Evolutionary conservation across 2,329 filamentous ascomycete species (phyloP).

Genomic region (Colletotrichum noveboracense): DNA sequence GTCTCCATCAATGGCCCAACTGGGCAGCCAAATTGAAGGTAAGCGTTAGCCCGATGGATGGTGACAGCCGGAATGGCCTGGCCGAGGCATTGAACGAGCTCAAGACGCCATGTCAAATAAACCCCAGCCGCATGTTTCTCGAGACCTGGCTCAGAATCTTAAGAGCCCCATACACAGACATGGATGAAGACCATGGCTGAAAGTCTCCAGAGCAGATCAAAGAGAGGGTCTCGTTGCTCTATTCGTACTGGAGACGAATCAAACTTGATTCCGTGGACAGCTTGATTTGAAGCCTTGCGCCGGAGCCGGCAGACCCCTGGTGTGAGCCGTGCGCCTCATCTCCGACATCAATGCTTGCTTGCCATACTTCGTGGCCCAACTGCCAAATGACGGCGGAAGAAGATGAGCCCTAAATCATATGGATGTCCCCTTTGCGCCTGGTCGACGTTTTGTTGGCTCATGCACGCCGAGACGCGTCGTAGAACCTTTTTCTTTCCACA

Average conservation of each 20-base stretch:
- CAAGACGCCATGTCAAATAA: not conserved
- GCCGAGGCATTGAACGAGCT: not conserved
- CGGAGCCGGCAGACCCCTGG: slow-evolving; percentile 22
- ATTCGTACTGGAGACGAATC: not conserved
- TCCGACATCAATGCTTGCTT: slow-evolving; percentile 39
- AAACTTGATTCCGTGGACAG: not conserved
- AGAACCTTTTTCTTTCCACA: not conserved
- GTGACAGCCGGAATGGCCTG: not conserved
- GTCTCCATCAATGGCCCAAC: slow-evolving; percentile 5
- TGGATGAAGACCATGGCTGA: not conserved
- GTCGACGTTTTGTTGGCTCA: not conserved
- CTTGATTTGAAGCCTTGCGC: slow-evolving; percentile 4
- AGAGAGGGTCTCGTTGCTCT: not conserved
- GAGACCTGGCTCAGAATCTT: not conserved
- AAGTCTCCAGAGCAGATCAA: not conserved
- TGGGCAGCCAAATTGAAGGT: not conserved
- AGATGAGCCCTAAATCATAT: not conserved
- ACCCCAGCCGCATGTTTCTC: not conserved
- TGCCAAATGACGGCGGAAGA: not conserved
- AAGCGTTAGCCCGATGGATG: not conserved
- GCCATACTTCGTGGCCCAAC: not conserved
- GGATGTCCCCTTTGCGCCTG: not conserved
- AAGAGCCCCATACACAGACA: not conserved
- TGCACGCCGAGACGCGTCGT: not conserved
- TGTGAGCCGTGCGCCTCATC: slow-evolving; percentile 35